Conservation (phyloP, 2,329 filamentous ascomycete genomes). For the Aureobasidium lini region DNA sequence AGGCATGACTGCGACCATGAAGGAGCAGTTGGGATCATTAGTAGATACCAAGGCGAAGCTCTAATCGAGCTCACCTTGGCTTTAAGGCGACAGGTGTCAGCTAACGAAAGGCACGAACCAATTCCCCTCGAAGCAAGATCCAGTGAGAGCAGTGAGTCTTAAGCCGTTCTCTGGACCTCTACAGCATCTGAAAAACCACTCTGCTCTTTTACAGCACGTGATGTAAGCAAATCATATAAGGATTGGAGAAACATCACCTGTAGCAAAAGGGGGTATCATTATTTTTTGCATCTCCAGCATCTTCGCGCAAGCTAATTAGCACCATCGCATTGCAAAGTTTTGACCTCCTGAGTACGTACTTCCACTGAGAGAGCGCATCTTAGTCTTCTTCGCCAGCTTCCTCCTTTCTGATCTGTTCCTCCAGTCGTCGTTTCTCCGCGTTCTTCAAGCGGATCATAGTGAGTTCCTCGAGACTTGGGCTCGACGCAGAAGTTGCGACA, state of each 20-base stretch:
- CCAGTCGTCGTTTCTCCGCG: conserved; percentile 36
- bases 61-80: not conserved
- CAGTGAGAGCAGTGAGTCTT: not conserved
- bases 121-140: not conserved
- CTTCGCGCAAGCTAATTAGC: not conserved
- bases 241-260: not conserved
- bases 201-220: not conserved
- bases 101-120: not conserved
- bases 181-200: not conserved
- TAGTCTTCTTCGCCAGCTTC: conserved; percentile 13
- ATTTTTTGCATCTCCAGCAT: not conserved
- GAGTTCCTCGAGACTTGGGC: conserved; percentile 32
- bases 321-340: not conserved
- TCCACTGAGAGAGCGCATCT: not conserved
- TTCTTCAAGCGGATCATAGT: conserved; percentile 39
- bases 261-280: conserved; percentile 3
- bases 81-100: not conserved
- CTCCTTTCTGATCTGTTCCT: conserved; percentile 38
- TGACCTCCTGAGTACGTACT: not conserved
- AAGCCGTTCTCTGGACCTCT: not conserved
- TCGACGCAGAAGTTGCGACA: conserved; percentile 17
- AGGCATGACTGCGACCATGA: conserved; percentile 57
- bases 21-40: conserved; percentile 32
- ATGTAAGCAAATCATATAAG: not conserved
- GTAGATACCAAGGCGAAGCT: conserved; percentile 19